Conservation (phyloP, 371 early-diverging fungal genomes). For the Apophysomyces ossiformis region DNA sequence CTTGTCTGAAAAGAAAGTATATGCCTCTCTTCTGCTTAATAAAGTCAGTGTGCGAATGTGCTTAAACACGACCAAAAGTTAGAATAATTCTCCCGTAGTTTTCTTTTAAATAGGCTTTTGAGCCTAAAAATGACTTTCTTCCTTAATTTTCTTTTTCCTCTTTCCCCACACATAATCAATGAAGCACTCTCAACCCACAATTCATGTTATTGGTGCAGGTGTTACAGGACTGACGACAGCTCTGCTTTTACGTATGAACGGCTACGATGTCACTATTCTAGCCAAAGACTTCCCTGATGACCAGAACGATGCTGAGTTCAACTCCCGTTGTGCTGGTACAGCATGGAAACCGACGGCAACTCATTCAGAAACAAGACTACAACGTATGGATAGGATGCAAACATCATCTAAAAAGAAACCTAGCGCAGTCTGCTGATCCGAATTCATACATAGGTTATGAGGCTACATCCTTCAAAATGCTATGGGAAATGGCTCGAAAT, state of each 20-base stretch:
- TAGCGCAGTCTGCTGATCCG: too few relatives aligned
- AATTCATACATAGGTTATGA: constrained; percentile 26
- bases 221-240: constrained; percentile 73
- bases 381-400: constrained; percentile 27
- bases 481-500: constrained; percentile 37
- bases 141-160: neutral
- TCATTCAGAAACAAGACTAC: constrained; percentile 47
- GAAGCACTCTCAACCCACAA: constrained; percentile 19
- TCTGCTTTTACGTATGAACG: constrained; percentile 47
- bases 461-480: constrained; percentile 29
- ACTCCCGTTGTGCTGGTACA: constrained; percentile 73
- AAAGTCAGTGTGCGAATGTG: neutral
- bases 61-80: neutral
- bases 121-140: neutral
- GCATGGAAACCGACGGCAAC: constrained; percentile 71
- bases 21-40: too few relatives aligned
- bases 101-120: neutral
- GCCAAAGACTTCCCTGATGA: constrained; percentile 63
- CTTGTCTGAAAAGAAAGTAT: too few relatives aligned
- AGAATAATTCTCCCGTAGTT: neutral
- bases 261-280: constrained; percentile 62
- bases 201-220: constrained; percentile 72
- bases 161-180: constrained; percentile 2
- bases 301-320: constrained; percentile 47
- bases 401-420: too few relatives aligned